These are phyloP conservation scores for Physaria fendleri DNA, from an alignment of 345 rosid species.

Conservation along the genomic window DNA sequence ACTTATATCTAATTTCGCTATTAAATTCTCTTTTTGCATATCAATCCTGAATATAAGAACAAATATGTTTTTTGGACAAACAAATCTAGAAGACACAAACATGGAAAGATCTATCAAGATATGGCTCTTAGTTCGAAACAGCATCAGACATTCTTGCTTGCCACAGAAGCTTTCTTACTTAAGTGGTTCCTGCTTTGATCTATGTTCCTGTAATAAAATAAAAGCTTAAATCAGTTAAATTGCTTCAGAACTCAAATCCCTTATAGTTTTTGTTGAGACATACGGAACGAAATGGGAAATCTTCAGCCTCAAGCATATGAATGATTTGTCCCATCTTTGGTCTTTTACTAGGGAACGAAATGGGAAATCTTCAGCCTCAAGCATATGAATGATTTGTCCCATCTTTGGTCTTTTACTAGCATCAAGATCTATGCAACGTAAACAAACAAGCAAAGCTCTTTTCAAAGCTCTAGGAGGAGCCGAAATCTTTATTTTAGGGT, in stretches of 20 bases:
- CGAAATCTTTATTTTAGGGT: conserved; percentile 58
- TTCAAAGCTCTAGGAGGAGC: conserved; percentile 66
- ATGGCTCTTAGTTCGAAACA: not conserved
- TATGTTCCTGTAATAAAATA: conserved; percentile 17
- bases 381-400: conserved; percentile 98
- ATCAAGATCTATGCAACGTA: conserved; percentile 90
- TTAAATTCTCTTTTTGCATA: not conserved
- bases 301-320: conserved; percentile 97
- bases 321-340: conserved; percentile 98
- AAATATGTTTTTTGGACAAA: too few species aligned
- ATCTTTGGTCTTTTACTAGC: conserved; percentile 81
- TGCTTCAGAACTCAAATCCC: not conserved
- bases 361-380: conserved; percentile 90
- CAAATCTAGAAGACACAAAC: too few species aligned
- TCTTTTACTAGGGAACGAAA: conserved; percentile 63
- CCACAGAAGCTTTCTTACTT: not conserved
- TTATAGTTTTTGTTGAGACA: conserved; percentile 19
- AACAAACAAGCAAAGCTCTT: conserved; percentile 72
- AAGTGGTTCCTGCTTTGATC: conserved; percentile 17
- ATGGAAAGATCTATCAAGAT: conserved; percentile 10
- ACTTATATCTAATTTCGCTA: conserved; percentile 2
- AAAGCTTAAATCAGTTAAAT: not conserved
- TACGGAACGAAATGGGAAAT: conserved; percentile 80
- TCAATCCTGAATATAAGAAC: conserved; percentile 9
- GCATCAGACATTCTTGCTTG: conserved; percentile 14